Evolutionary conservation across 23 red algal genomes (phyloP), one percentile per base, ranked within the genome.

Genomic region (Gracilaria domingensis): DNA sequence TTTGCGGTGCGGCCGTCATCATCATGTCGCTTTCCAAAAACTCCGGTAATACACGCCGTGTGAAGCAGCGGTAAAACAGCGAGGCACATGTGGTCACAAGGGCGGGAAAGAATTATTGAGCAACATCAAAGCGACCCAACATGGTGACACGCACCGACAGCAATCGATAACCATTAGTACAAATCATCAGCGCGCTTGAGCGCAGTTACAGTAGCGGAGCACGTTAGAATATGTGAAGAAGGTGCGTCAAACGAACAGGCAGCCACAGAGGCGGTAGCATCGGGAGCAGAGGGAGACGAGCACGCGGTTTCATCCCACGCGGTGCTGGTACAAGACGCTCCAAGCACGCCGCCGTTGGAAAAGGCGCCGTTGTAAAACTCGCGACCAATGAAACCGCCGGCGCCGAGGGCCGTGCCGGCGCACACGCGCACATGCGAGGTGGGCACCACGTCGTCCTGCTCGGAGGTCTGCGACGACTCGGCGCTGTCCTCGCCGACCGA

Each of bases 361-460:
- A 91, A 91, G 13, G 88, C 88, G 12, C 88, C 88, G 34, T 82
- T 82, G 33, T 91, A 91, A 45, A 91, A 91, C 53, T 91, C 88
- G 36, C 62, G 36, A 12, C 75, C 75, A 54, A 91, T 82, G 40
- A 91, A 91, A 14, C 69, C 86, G 34, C 86, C 86, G 34, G 59
- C 71, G 12, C 86, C 86, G 56, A 87, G 53, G 12, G 64, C 83
- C 83, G 83, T 87, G 16, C 51, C 75, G 42, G 75, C 16, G 29
- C 34, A 51, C 47, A 49, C 36, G 28, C 47, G 23, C 13, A 80
- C 36, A 8, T 80, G 34, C 16, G 75, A 47, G 42, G 42, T 11
- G 42, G 42, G 42, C 42, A 11, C 49, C 48, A 24, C 60, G 13
- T 86, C 82, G 4, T 70, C 65, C 2, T 70, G 65, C 26, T 86